These are phyloP conservation scores for Russula brevipes DNA, from an alignment of 768 basidiomycete species.

Conservation along the genomic window DNA sequence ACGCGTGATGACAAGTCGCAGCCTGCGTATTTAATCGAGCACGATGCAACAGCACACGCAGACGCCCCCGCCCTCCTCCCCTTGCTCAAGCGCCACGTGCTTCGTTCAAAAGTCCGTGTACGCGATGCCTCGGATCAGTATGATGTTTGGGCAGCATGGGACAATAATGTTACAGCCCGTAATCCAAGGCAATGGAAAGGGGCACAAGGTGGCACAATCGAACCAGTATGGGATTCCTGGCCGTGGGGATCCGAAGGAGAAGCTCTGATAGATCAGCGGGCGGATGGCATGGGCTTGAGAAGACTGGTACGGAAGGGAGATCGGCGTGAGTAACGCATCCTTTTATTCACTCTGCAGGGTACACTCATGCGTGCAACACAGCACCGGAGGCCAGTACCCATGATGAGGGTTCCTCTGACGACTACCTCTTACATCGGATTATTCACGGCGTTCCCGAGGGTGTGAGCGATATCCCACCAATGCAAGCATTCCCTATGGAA, in stretches of 20 bases:
- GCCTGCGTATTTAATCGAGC: constrained; percentile 63
- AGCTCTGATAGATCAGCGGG: constrained; percentile 58
- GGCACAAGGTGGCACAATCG: constrained; percentile 69
- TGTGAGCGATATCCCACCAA: constrained; percentile 62
- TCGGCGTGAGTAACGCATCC: constrained; percentile 52
- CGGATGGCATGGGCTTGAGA: constrained; percentile 73
- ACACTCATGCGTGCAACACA: constrained; percentile 39
- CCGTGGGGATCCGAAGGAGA: constrained; percentile 59
- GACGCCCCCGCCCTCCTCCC: constrained; percentile 56
- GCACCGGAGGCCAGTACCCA: constrained; percentile 54
- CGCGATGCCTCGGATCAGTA: constrained; percentile 72
- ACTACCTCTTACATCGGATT: constrained; percentile 76
- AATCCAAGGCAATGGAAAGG: constrained; percentile 45
- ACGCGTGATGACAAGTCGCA: constrained; percentile 40
- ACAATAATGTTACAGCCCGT: constrained; percentile 38
- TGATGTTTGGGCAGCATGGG: constrained; percentile 83
- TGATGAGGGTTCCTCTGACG: constrained; percentile 46
- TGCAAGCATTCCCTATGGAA: constrained; percentile 87
- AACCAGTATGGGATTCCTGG: constrained; percentile 66
- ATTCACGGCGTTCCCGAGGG: constrained; percentile 87
- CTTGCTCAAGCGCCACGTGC: constrained; percentile 77
- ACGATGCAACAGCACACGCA: constrained; percentile 45
- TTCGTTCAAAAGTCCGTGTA: constrained; percentile 86
- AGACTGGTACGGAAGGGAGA: constrained; percentile 65
- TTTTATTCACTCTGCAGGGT: constrained; percentile 7